Percentiles rank a stretch among this genome's conserved stretches.
Conservation (phyloP, 2,329 filamentous ascomycete species). For the Huntiella moniliformis region DNA sequence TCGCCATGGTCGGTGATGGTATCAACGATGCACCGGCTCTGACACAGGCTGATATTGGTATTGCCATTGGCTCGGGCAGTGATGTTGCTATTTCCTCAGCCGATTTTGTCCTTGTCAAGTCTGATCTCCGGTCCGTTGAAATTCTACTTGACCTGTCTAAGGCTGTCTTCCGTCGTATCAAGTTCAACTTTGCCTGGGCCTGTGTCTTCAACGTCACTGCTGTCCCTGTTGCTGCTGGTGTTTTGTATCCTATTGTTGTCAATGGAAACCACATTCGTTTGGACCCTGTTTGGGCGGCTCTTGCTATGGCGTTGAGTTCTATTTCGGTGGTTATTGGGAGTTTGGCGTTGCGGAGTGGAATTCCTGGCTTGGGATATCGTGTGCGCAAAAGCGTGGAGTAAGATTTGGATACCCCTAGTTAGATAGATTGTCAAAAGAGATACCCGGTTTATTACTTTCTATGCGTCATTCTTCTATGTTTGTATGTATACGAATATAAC, state of each 20-base stretch:
- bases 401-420: too few species aligned
- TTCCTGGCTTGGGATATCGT: conserved; percentile 28
- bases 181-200: conserved; percentile 75
- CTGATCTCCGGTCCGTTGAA: conserved; percentile 48
- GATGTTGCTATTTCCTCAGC: conserved; percentile 70
- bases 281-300: conserved; percentile 67
- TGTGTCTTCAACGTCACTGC: conserved; percentile 63
- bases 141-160: conserved; percentile 54
- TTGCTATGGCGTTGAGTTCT: conserved; percentile 86
- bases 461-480: too few species aligned
- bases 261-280: conserved; percentile 39
- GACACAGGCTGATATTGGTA: conserved; percentile 61
- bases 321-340: conserved; percentile 77
- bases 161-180: conserved; percentile 58
- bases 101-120: conserved; percentile 64
- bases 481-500: too few species aligned
- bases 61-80: conserved; percentile 66
- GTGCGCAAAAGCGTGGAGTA: conserved; percentile 14
- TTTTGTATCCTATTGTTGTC: conserved; percentile 42
- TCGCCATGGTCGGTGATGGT: conserved; percentile 78
- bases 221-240: conserved; percentile 65
- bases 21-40: conserved; percentile 80
- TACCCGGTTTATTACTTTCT: too few species aligned
- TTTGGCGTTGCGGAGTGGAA: conserved; percentile 41
- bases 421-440: too few species aligned